Base-by-base conservation (phyloP, 2,329 filamentous ascomycete species). In the Cyanodermella asteris region DNA sequence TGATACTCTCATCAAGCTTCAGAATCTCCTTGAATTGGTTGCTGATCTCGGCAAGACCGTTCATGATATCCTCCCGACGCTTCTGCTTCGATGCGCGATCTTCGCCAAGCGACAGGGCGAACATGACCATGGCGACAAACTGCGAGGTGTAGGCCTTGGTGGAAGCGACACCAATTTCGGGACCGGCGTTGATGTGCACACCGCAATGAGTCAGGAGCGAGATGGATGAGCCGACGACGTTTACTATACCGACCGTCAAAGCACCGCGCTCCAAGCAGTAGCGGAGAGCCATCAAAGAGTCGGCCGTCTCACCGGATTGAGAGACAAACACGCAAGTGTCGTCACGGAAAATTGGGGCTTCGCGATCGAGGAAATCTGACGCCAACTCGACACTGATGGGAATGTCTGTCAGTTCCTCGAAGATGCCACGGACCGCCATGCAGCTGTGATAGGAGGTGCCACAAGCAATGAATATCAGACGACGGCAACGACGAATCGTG, bases 71-170 rank as follows among this genome's bases (percentile, higher is more conserved):
- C 53, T 87, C 71, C 16, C 87, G 75, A 45, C 84, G 70, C 58
- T 75, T 69, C 43, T 74, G 67, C 68, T 97, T 97, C 38, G 81
- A 93, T 20, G 82, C 78, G 40, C 87, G 78, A 53, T 97, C 87
- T 57, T 97, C 87, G 44, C 78, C 87, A 30, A 97, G 67, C 16
- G 82, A 93, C 35, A 97, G 62, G 5, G 87, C 87, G 44, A 97
- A 94, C 87, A 97, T 97, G 56, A 94, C 76, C 81, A 97, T 93
- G 49, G 87, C 91, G 45, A 97, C 80, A 52, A 94, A 97, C 51
- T 97, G 87, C 23, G 87, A 94, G 9, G 87, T 97, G 59, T 97
- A 97, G 19, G 87, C 87, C 64, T 97, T 97, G 52, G 87, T 97
- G 23, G 84, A 94, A 31, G 87, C 87, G 36, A 97, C 87, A 70